Evolutionary conservation across 1,139 yeast genomes (phyloP).

Genomic region (Sugiyamaella pinicola): DNA sequence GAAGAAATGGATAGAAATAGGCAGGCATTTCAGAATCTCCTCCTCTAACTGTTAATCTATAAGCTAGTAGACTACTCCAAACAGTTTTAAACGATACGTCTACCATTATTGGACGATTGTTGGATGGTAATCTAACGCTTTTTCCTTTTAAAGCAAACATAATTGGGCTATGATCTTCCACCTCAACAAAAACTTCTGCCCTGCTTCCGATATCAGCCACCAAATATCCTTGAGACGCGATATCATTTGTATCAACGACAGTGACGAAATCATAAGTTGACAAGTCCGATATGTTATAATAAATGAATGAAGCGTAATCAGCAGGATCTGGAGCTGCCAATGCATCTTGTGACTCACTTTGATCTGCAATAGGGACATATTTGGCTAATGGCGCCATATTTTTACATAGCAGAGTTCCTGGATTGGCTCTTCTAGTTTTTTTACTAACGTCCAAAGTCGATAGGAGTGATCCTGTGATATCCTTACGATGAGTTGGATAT

Average conservation of each 20-base stretch:
- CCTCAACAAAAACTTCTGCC: slow-evolving; percentile 40
- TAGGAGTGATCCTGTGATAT: slow-evolving; percentile 22
- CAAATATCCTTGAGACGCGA: slow-evolving; percentile 37
- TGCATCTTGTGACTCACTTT: not conserved
- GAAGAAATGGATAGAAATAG: slow-evolving; percentile 59
- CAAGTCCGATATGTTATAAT: slow-evolving; percentile 30
- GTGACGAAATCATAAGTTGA: slow-evolving; percentile 55
- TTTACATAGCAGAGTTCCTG: slow-evolving; percentile 31
- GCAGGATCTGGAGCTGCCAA: slow-evolving; percentile 19
- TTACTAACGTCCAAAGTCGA: slow-evolving; percentile 25
- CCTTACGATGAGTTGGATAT: slow-evolving; percentile 24
- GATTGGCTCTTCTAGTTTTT: slow-evolving; percentile 12
- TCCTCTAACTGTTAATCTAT: slow-evolving; percentile 44
- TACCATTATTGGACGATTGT: slow-evolving; percentile 49
- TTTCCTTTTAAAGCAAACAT: slow-evolving; percentile 30
- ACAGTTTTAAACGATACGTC: slow-evolving; percentile 57
- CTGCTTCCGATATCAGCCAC: slow-evolving; percentile 35
- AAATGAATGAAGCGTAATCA: slow-evolving; percentile 24
- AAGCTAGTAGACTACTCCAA: slow-evolving; percentile 65
- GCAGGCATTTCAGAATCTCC: slow-evolving; percentile 18
- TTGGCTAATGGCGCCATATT: slow-evolving; percentile 32
- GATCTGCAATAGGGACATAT: slow-evolving; percentile 29
- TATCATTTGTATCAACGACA: slow-evolving; percentile 42
- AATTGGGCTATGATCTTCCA: slow-evolving; percentile 34
- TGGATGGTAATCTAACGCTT: slow-evolving; percentile 43